Base-by-base conservation (phyloP, 78 protist species). In the Speleostelium caveatum region DNA sequence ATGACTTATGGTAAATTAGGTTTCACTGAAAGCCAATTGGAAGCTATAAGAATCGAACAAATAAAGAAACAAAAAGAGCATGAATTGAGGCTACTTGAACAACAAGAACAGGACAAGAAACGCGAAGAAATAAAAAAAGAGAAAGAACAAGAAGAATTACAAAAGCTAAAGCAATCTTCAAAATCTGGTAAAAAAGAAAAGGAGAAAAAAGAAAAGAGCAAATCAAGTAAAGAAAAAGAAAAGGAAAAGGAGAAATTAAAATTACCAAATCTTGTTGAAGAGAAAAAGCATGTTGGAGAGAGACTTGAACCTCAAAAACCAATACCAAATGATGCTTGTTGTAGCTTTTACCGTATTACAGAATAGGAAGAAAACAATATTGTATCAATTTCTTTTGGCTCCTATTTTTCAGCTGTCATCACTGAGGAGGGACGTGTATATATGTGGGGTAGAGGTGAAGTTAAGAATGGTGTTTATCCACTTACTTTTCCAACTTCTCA, bases 401-500 rank as follows among this genome's bases (percentile, higher is more conserved):
- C 76, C 22, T 80, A 80, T 58, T 80, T 67, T 32, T 35, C 60
- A 22, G 77, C 89, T 28, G 69, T 22, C 16, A 39, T 80, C 33
- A 80, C 89, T 16, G 89, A 80, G 69, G 51, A 68, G 53, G 89
- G 89, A 30, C 77, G 68, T 39, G 89, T 80, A 12, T 80, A 68
- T 30, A 42, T 68, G 36, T 80, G 89, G 89, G 89, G 89, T 7
- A 22, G 89, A 19, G 89, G 89, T 12, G 41, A 68, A 0, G 89
- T 80, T 7, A 80, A 80, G 66, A 80, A 38, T 3, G 75, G 75
- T 51, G 67, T 63, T 0, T 26, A 66, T 24, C 56, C 87, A 28
- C 21, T 68, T 28, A 73, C 71, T 22, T 56, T 66, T 39, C 49
- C 49, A 33, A 19, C 30, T 28, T 17, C 68, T n/a, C 61, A 49